These are phyloP conservation scores for Microbotryomycetes sp. DNA, from an alignment of 1,284 basidiomycete species.

Conservation along the genomic window DNA sequence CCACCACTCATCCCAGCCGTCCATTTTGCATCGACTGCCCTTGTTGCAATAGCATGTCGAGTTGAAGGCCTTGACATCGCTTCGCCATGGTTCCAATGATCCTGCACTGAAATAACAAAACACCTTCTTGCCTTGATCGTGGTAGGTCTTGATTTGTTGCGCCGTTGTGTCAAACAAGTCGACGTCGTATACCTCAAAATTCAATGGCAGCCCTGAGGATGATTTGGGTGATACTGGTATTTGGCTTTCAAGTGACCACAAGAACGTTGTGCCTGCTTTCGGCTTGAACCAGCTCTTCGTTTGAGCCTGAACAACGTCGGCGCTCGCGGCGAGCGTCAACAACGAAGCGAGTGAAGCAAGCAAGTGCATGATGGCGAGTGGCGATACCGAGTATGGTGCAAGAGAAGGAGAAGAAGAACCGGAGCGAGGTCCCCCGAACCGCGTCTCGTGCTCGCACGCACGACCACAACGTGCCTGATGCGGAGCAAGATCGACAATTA, in stretches of 20 bases:
- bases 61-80: conserved; percentile 24
- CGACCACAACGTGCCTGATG: background rate
- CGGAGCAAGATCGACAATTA: too few relatives aligned
- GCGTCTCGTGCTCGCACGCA: background rate
- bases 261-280: conserved; percentile 11
- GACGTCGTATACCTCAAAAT: conserved; percentile 12
- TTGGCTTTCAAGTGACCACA: conserved; percentile 13
- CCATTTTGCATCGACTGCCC: conserved; percentile 29
- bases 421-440: background rate
- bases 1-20: conserved; percentile 40
- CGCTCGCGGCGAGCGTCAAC: conserved; percentile 9
- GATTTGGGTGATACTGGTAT: conserved; percentile 16
- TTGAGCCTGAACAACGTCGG: conserved; percentile 28
- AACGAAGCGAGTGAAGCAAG: background rate
- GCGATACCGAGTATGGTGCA: background rate
- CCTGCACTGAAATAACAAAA: conserved; percentile 44
- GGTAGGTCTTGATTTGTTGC: conserved; percentile 11
- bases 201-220: conserved; percentile 9
- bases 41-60: conserved; percentile 37
- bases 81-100: conserved; percentile 37
- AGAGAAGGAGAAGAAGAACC: background rate
- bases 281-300: conserved; percentile 24
- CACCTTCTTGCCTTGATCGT: conserved; percentile 39
- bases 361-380: background rate
- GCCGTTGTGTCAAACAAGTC: conserved; percentile 19